These are phyloP conservation scores for Sporothrix phasma DNA, from an alignment of 2,329 filamentous ascomycete species.

Conservation along the genomic window DNA sequence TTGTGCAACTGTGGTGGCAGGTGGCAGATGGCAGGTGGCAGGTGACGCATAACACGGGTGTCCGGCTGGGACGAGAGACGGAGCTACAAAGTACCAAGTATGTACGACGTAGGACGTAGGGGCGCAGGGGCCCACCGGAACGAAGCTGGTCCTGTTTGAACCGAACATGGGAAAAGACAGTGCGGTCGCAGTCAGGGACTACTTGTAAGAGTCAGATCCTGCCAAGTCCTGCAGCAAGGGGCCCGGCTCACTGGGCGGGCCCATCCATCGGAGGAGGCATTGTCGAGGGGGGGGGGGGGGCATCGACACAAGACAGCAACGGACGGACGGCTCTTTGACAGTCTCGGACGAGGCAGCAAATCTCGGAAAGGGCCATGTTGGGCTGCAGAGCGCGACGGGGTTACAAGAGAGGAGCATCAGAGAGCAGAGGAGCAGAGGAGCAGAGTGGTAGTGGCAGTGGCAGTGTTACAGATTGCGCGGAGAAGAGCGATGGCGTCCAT, in stretches of 20 bases:
- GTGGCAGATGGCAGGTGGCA: background rate
- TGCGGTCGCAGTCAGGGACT: constrained; percentile 1
- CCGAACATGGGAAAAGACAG: background rate
- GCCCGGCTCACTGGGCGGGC: background rate
- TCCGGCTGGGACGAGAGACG: background rate
- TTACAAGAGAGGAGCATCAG: background rate
- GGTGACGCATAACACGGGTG: background rate
- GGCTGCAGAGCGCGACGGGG: background rate
- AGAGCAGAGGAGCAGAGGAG: background rate
- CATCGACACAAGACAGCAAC: background rate
- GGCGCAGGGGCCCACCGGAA: constrained; percentile 4
- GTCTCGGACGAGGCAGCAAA: background rate
- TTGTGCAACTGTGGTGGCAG: background rate
- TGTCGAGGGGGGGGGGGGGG: background rate
- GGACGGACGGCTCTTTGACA: background rate
- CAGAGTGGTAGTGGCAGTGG: background rate
- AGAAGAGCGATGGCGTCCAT: background rate
- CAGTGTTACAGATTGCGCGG: background rate
- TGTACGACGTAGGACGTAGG: too few species aligned
- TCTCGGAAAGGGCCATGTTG: background rate
- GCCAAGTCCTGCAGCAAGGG: too few species aligned
- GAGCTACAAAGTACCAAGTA: too few species aligned
- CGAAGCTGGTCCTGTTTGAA: constrained; percentile 9
- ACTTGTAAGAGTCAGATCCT: too few species aligned
- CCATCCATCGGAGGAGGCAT: background rate